Base-by-base conservation (phyloP, 2,329 filamentous ascomycete species). In the Pezicula rhizophila region DNA sequence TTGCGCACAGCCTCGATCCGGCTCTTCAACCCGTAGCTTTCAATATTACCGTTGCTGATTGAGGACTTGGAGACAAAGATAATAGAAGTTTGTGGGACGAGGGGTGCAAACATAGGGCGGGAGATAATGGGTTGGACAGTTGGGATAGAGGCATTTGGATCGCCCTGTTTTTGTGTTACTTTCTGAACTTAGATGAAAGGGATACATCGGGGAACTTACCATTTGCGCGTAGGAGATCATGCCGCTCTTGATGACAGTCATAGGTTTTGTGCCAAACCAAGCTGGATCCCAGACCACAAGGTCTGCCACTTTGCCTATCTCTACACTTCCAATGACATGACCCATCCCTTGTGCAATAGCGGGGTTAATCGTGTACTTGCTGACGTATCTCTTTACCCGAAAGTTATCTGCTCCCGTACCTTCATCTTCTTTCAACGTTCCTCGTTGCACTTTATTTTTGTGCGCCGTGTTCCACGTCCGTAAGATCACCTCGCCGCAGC, bases 401-500 rank as follows among this genome's bases (percentile, higher is more conserved):
- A 89, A 90, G 67, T 97, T 97, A 64, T 97, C 92, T 0, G 87
- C 89, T 10, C 75, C 85, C 0, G 87, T 85, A 18, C 79, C 88
- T 54, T 85, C 76, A 60, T 97, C 92, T 71, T 95, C 87, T 6
- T 79, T 73, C 25, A 97, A 70, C 1, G 68, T 63, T 0, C 92
- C 92, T 8, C 91, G 79, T 70, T 96, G 90, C 15, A 84, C 65
- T 69, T 95, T 96, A 67, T 97, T 97, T 79, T 96, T 96, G 70
- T 96, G 89, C 0, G 92, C 92, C 2, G 92, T 97, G 69, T 96
- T 91, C 92, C 92, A 97, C 0, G 92, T 96, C 11, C 92, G 81
- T 20, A 95, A 75, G 52, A 97, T 82, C 47, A 97, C 92, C 71
- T 97, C 92, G 55, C 92, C 92, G 64, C 89, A 95, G 45, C 92